These are phyloP conservation scores for Phanerochaete sordida DNA, from an alignment of 768 basidiomycete genomes.

Conservation along the genomic window DNA sequence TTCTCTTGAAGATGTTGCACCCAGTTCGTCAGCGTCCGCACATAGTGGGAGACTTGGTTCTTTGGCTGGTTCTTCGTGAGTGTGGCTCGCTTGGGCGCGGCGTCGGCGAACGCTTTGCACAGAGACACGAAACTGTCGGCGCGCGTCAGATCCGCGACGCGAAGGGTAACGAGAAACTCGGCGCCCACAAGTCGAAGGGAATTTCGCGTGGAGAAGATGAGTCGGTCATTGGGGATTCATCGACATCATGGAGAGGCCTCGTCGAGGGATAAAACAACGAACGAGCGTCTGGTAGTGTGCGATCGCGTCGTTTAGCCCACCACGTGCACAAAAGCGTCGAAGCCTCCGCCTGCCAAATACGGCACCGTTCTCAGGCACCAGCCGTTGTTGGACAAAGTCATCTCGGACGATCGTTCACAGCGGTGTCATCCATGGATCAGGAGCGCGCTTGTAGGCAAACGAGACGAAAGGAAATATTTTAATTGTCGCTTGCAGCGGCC, in stretches of 20 bases:
- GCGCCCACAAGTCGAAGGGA: background rate
- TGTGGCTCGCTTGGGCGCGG: background rate
- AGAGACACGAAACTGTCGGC: slow-evolving; percentile 5
- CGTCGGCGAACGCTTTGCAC: slow-evolving; percentile 2
- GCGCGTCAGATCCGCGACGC: background rate
- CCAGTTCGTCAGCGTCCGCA: slow-evolving; percentile 19
- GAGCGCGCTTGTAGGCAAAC: too few relatives aligned
- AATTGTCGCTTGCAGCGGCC: too few relatives aligned
- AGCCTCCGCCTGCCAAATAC: slow-evolving; percentile 1
- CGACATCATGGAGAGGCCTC: background rate
- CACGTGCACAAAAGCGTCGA: background rate
- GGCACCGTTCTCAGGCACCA: too few relatives aligned
- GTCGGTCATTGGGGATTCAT: background rate
- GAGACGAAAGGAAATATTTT: too few relatives aligned
- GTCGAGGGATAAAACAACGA: background rate
- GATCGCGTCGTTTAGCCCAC: background rate
- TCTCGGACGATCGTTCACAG: too few relatives aligned
- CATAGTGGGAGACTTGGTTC: background rate
- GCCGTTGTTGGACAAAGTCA: too few relatives aligned
- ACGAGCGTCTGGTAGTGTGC: background rate
- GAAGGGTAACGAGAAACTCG: background rate
- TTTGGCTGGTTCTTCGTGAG: background rate
- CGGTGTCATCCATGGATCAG: too few relatives aligned
- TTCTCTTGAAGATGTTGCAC: slow-evolving; percentile 12
- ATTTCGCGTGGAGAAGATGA: background rate